Base-by-base conservation (phyloP, 345 rosid genomes). In the Heritiera littoralis region DNA sequence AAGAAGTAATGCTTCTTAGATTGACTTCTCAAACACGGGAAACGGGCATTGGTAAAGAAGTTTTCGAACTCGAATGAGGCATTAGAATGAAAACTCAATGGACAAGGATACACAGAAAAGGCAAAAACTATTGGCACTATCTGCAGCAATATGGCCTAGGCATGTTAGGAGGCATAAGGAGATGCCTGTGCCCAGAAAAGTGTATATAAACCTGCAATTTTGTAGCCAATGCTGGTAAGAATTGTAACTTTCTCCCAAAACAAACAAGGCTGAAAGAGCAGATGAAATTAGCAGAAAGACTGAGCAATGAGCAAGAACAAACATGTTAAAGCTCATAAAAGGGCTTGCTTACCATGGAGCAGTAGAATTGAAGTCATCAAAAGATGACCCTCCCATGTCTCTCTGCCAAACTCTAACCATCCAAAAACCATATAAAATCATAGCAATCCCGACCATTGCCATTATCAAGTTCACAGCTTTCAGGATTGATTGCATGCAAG, bases 101-200 rank as follows among this genome's bases (percentile, higher is more conserved):
- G 43, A 48, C 15, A 84, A 90, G 89, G 94, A 87, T 90, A 90
- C 94, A 56, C 84, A 85, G 65, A 80, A 87, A 48, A 90, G 89
- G 89, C 89, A 89, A 56, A 81, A 86, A 14, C 81, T 78, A 70
- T 85, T 86, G 3, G 84, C 83, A 63, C 80, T 87, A 59, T 83
- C 83, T 2, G 94, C 92, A 80, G 94, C 86, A 51, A 78, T 72
- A 58, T 84, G 87, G 61, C 89, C 94, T 20, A 89, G 41, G 84
- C 94, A 86, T 75, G 94, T 82, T 51, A 89, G 46, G 0, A 84
- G 56, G 81, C 92, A 89, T 40, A 90, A 72, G 72, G 83, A 7
- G 54, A 80, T 64, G 52, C 92, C 93, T 66, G 55, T 41, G 10
- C 80, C 80, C 9, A 90, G 80, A 79, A 83, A 85, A 48, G 81